Evolutionary conservation across 1,284 basidiomycete genomes (phyloP), one percentile per base, ranked within the genome.

Genomic region (Apiotrichum brassicae): DNA sequence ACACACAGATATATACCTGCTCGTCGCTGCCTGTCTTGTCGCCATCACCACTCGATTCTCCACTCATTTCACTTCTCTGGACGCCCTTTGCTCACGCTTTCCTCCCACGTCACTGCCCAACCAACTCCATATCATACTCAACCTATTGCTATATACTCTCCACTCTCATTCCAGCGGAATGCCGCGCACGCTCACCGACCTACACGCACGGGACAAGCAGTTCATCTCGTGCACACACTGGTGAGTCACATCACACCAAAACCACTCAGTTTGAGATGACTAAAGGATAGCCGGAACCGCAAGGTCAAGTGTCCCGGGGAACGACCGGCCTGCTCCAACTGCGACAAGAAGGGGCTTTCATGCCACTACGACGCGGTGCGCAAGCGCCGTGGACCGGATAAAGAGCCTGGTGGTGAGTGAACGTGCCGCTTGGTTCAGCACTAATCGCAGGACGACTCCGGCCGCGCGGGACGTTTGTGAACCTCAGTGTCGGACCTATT

Each of bases 261-360:
- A 34, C 33, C 16, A 16, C 19, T 11, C 19, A 18, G 18, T 11
- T 11, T 20, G 18, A 9, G 9, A 20, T 37, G 19, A 11, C 13
- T 37, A 8, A 37, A 30, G 9, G 14, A 30, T 30, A 14, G 28
- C 14, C 28, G 28, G 28, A 30, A 14, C 28, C 53, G 58, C 6
- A 60, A 60, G 32, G 48, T 60, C 44, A 57, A 54, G 30, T 60
- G 56, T 33, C 36, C 56, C 3, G 58, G 56, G 2, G 53, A 60
- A 30, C 49, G 49, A 6, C 58, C 56, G 0, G 23, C 13, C 2
- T 60, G 58, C 35, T 18, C 34, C 11, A 57, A 51, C 42, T 60
- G 58, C 37, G 19, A n/a, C 12, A 55, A 52, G 51, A 53, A 55
- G 35, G 33, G 41, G 3, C 35, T 41, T 23, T 14, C 49, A 2